Conservation (phyloP, 805 yeast genomes). For the Wickerhamomyces pijperi region DNA sequence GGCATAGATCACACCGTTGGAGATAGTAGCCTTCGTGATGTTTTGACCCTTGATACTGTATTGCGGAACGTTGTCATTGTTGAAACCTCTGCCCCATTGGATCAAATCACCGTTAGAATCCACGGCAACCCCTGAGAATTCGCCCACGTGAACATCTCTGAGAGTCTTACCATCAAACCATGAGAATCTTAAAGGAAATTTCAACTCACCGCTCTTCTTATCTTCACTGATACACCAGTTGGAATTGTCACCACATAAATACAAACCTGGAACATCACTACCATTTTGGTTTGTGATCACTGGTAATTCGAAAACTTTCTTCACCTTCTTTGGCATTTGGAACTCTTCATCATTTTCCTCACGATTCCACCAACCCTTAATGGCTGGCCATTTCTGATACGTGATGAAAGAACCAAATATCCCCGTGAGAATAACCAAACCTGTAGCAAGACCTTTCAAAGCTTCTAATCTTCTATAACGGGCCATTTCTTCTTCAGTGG, state of each 20-base stretch:
- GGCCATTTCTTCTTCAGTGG: slow-evolving; percentile 11
- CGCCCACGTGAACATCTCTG: slow-evolving; percentile 43
- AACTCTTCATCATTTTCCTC: slow-evolving; percentile 13
- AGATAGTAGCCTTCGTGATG: slow-evolving; percentile 31
- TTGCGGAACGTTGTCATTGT: slow-evolving; percentile 21
- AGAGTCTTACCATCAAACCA: slow-evolving; percentile 54
- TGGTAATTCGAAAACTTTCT: slow-evolving; percentile 19
- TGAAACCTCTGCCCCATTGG: slow-evolving; percentile 50
- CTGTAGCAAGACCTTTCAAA: slow-evolving; percentile 10
- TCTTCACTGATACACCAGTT: slow-evolving; percentile 23
- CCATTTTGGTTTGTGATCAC: slow-evolving; percentile 23
- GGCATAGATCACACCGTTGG: slow-evolving; percentile 44
- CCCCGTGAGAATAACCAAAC: slow-evolving; percentile 9
- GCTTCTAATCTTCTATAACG: slow-evolving; percentile 10
- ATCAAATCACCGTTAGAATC: slow-evolving; percentile 60
- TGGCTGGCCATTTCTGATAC: slow-evolving; percentile 17
- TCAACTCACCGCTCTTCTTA: slow-evolving; percentile 22
- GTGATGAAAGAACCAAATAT: slow-evolving; percentile 8
- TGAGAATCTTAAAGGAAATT: slow-evolving; percentile 47
- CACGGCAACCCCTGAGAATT: slow-evolving; percentile 38
- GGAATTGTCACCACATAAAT: slow-evolving; percentile 50
- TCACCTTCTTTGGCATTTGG: slow-evolving; percentile 14
- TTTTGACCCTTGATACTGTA: slow-evolving; percentile 35
- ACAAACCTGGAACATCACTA: slow-evolving; percentile 43
- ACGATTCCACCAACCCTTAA: slow-evolving; percentile 21